These are phyloP conservation scores for Colletotrichum graminicola DNA, from an alignment of 2,329 filamentous ascomycete species.

Conservation along the genomic window DNA sequence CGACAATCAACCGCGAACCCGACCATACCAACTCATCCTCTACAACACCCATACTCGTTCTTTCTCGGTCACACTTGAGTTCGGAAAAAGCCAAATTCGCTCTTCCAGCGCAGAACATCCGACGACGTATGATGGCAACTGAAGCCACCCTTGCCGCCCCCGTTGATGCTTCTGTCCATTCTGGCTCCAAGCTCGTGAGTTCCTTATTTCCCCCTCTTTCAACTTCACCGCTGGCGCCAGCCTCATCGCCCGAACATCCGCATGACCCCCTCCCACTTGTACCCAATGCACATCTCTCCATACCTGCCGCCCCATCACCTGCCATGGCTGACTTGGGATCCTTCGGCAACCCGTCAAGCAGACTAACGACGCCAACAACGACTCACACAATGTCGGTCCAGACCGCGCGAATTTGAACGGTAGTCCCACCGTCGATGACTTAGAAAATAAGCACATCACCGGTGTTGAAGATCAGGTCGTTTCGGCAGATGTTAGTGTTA, in stretches of 20 bases:
- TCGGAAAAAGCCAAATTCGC: constrained; percentile 48
- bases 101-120: constrained; percentile 43
- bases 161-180: constrained; percentile 65
- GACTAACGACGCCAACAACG: constrained; percentile 52
- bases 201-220: constrained; percentile 16
- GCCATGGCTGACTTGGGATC: constrained; percentile 46
- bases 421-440: constrained; percentile 61
- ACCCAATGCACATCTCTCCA: constrained; percentile 16
- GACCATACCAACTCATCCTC: constrained; percentile 3
- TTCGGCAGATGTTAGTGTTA: constrained; percentile 76
- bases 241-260: constrained; percentile 21
- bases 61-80: constrained; percentile 42
- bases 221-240: constrained; percentile 27
- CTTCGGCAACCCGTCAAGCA: constrained; percentile 44
- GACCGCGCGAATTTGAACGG: constrained; percentile 63
- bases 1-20: constrained; percentile 23
- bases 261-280: constrained; percentile 12
- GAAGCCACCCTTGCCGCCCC: constrained; percentile 67
- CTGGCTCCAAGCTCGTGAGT: constrained; percentile 61
- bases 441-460: constrained; percentile 69
- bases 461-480: constrained; percentile 70
- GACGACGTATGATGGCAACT: constrained; percentile 74
- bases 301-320: constrained; percentile 3
- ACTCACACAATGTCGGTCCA: constrained; percentile 62
- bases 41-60: constrained; percentile 12